Base-by-base conservation (phyloP, 2,329 filamentous ascomycete species). In the Tolypocladium ovalisporum region DNA sequence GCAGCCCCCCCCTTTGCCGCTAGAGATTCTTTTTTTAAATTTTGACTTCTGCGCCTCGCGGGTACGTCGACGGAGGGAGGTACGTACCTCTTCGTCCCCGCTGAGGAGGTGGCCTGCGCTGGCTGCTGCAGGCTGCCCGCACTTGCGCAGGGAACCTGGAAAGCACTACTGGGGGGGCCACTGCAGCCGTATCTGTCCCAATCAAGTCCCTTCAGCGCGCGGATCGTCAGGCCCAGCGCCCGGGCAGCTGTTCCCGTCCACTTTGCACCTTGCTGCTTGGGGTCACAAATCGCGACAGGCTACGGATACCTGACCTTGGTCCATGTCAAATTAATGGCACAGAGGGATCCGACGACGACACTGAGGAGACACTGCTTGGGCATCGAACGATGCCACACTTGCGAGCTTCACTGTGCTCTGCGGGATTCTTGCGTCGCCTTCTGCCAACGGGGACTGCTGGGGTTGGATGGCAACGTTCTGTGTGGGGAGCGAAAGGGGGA, bases 31-130 rank as follows among this genome's bases (percentile, higher is more conserved):
- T 55, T 55, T 55, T 55, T 55, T 55, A 55, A 55, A 32, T 47
- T 55, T 55, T 55, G 54, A 44, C 54, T 55, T 55, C 54, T 47
- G 54, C 54, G 54, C 54, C 54, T 49, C 54, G 27, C 39, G 27
- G 54, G 27, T 32, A 35, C 54, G 27, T 49, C 19, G 22, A 44
- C n/a, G 42, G 42, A 27, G 24, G 24, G 24, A 27, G n/a, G 40
- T 12, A 24, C 19, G 37, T 17, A n/a, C 17, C 36, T 19, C n/a
- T 42, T 22, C 39, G 39, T 42, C 22, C 39, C 39, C n/a, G 12
- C 4, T 17, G 15, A 19, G 36, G 7, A 19, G 40, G 22, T 44
- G 19, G 39, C 39, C n/a, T 24, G 40, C 42, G 22, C 40, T 44
- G 40, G 40, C 40, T 44, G 40, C 40, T 44, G 40, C 22, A 44